phyloP scores from a whole-genome alignment of 306 rosid genomes.

The Amphicarpaea edgeworthii region DNA sequence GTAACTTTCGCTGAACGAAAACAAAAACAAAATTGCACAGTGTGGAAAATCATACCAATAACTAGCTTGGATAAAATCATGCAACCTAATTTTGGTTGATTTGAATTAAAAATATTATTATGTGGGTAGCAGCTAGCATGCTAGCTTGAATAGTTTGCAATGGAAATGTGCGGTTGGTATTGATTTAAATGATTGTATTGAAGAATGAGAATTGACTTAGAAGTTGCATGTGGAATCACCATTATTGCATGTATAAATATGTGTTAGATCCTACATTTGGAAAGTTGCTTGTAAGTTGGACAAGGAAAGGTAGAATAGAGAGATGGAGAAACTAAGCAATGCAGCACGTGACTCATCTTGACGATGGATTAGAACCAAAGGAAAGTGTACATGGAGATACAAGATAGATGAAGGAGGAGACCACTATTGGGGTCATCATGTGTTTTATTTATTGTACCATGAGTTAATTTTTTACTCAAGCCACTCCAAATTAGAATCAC shows the following conservation, averaged over 20 bases:
- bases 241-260: slow-evolving; percentile 58
- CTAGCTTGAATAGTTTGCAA: slow-evolving; percentile 42
- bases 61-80: neutral
- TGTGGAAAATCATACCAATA: too few relatives aligned
- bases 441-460: slow-evolving; percentile 46
- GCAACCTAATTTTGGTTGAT: neutral
- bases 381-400: slow-evolving; percentile 57
- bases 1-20: too few relatives aligned
- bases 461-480: slow-evolving; percentile 62
- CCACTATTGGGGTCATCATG: slow-evolving; percentile 50
- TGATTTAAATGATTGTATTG: slow-evolving; percentile 52
- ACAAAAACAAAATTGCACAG: too few relatives aligned
- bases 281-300: slow-evolving; percentile 66
- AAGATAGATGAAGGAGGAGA: slow-evolving; percentile 46
- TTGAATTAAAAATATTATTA: neutral
- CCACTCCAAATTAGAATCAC: slow-evolving; percentile 62
- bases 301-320: slow-evolving; percentile 48
- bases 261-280: slow-evolving; percentile 49
- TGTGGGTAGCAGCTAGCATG: slow-evolving; percentile 11
- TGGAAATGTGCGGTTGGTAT: slow-evolving; percentile 46
- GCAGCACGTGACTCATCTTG: slow-evolving; percentile 78
- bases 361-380: slow-evolving; percentile 70
- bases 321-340: slow-evolving; percentile 46
- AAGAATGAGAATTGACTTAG: slow-evolving; percentile 52
- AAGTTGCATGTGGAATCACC: slow-evolving; percentile 54